Conservation (phyloP, 2,329 filamentous ascomycete species). For the Aspergillus spinulosporus region DNA sequence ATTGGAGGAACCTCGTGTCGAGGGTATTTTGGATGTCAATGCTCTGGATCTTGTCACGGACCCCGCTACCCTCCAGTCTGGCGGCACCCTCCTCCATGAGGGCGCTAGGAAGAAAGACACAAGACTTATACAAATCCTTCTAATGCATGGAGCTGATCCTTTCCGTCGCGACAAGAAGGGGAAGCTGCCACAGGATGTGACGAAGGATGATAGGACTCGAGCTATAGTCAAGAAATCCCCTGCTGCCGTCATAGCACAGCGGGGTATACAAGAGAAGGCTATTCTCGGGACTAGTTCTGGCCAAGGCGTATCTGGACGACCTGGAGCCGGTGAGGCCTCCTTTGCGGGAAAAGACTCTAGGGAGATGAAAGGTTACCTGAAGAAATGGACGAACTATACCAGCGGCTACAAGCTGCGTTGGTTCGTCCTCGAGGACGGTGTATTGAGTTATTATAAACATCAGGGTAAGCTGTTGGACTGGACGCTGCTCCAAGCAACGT, state of each 20-base stretch:
- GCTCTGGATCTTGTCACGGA: slow-evolving; percentile 85
- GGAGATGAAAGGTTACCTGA: slow-evolving; percentile 98
- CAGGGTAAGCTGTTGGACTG: slow-evolving; percentile 56
- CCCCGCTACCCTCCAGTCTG: slow-evolving; percentile 70
- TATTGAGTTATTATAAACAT: slow-evolving; percentile 98
- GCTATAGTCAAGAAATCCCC: slow-evolving; percentile 91
- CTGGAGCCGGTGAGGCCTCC: slow-evolving; percentile 49
- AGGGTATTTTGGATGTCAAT: slow-evolving; percentile 88
- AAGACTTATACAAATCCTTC: slow-evolving; percentile 81
- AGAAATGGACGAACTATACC: slow-evolving; percentile 99
- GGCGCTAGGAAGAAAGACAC: slow-evolving; percentile 85
- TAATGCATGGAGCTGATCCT: slow-evolving; percentile 93
- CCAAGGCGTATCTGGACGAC: slow-evolving; percentile 55
- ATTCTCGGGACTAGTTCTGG: slow-evolving; percentile 74
- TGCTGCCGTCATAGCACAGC: slow-evolving; percentile 88
- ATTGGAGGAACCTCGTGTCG: slow-evolving; percentile 79
- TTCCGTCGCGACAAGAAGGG: slow-evolving; percentile 94
- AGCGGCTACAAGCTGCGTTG: slow-evolving; percentile 94
- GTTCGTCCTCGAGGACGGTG: slow-evolving; percentile 97
- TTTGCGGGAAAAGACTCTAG: slow-evolving; percentile 79
- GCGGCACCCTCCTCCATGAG: slow-evolving; percentile 92
- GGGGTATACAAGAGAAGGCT: slow-evolving; percentile 95
- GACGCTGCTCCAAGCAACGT: too few species aligned
- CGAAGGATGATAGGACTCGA: slow-evolving; percentile 86
- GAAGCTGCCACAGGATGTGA: slow-evolving; percentile 92